phyloP scores from a whole-genome alignment of 768 basidiomycete species.

The Pulveroboletus sp. region DNA sequence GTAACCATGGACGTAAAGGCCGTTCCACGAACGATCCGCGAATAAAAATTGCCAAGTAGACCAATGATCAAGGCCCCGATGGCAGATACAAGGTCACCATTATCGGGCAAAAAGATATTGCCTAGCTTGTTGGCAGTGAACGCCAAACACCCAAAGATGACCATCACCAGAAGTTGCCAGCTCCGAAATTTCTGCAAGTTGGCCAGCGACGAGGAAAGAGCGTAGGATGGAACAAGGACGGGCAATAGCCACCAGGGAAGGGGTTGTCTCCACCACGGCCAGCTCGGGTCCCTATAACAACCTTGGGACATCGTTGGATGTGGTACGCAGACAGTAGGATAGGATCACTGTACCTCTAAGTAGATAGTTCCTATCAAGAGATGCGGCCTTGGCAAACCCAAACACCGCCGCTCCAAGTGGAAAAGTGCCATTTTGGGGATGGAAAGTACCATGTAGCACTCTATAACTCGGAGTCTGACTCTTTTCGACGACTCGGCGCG shows the following conservation, averaged over 20 bases:
- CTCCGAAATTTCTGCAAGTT: slow-evolving; percentile 74
- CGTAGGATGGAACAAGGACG: slow-evolving; percentile 73
- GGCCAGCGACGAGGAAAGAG: slow-evolving; percentile 68
- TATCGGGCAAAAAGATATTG: slow-evolving; percentile 57
- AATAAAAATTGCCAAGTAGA: slow-evolving; percentile 79
- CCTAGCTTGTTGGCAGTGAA: slow-evolving; percentile 69
- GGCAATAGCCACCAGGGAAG: slow-evolving; percentile 83
- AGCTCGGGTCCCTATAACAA: slow-evolving; percentile 69
- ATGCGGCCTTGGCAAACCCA: slow-evolving; percentile 39
- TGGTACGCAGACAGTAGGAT: slow-evolving; percentile 7
- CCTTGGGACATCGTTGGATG: slow-evolving; percentile 43
- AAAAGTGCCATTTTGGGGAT: slow-evolving; percentile 46
- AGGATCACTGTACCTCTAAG: slow-evolving; percentile 23
- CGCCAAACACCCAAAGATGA: slow-evolving; percentile 74
- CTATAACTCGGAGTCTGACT: slow-evolving; percentile 38
- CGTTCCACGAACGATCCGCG: slow-evolving; percentile 70
- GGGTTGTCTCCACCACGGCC: slow-evolving; percentile 76
- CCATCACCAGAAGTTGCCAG: slow-evolving; percentile 75
- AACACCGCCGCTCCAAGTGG: slow-evolving; percentile 43
- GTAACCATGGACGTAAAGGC: slow-evolving; percentile 93
- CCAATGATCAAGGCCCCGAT: slow-evolving; percentile 78
- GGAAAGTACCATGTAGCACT: slow-evolving; percentile 55
- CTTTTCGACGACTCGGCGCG: slow-evolving; percentile 36
- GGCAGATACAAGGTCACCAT: slow-evolving; percentile 74
- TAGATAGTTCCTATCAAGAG: slow-evolving; percentile 30